Base-by-base conservation (phyloP, 306 rosid species). In the Cicer judaicum region DNA sequence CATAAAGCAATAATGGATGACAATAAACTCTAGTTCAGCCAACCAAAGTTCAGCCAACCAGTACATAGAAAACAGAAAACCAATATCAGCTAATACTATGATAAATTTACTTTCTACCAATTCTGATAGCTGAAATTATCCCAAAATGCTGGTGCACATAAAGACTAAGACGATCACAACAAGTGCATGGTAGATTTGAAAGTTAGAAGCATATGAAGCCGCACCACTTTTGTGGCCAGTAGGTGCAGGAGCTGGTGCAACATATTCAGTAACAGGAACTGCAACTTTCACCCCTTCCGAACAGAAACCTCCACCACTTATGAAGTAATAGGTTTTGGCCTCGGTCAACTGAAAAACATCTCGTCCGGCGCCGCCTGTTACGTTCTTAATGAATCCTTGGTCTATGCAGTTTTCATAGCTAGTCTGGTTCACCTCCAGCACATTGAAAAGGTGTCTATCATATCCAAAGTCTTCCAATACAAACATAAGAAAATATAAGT, bases 361-460 rank as follows among this genome's bases (percentile, higher is more conserved):
- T 40, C 90, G 75, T 7, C 96, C 97, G 5, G 84, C 93, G 0
- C 91, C 97, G 1, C 53, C 65, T 24, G 93, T 77, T 46, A 89
- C 36, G 84, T 92, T 92, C 21, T 46, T 75, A 4, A 88, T 79
- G 75, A 88, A 88, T 8, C 41, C 86, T 43, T 39, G 13, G 13
- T 88, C 90, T 2, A 57, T 70, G 87, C 97, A 92, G 4, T 53
- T 67, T 36, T 85, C 88, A 8, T 79, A 89, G 55, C 85, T 82
- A 1, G 78, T 88, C 72, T 84, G 39, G 83, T 90, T 89, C 86
- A 92, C 97, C 74, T 87, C 92, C 59, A 92, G 65, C 18, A 85
- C 96, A 68, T 19, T 85, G 87, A 77, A 86, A 34, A 11, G 39
- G 10, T 75, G 69, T 68, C 44, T 85, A 79, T 88, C 90, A 73